Evolutionary conservation across 805 yeast species (phyloP), one percentile per base, ranked within the genome.

Genomic region (Metschnikowia dekortorum): DNA sequence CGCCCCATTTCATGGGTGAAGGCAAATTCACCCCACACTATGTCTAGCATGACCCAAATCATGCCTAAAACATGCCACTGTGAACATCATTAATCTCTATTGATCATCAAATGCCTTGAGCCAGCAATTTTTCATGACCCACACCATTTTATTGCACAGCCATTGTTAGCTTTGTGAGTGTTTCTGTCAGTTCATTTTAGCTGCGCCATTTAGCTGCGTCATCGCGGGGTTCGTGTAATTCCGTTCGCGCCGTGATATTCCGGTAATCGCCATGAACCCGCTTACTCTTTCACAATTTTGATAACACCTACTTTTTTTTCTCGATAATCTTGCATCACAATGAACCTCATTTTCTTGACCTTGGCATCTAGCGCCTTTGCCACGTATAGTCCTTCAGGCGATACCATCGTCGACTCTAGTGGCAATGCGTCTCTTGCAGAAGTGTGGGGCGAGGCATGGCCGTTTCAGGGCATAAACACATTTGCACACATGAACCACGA

Each of bases 371-470:
- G 49, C 6, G 52, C 44, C 2, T 9, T 22, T 6, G 57, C 58
- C 4, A 39, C 45, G 7, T 47, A 51, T n/a, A 47, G 47, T 11
- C 45, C 37, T 11, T 11, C 30, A 1, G 55, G 31, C 4, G 47
- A 53, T 10, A 34, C 35, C 9, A 47, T 54, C 11, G 39, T 50
- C 39, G 44, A 39, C 43, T 36, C 45, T 16, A 37, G 14, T 5
- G 36, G 33, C 4, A 18, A 43, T 13, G 37, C 37, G 31, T 51
- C 59, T 1, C 67, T 85, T n/a, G 71, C 79, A 32, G 79, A 81
- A 9, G 68, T 80, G 52, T 87, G 94, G 94, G 91, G 86, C 4
- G 75, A 75, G 41, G 82, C 78, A 39, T 85, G 91, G 91, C 87
- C 86, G 6, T 83, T 82, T 57, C 77, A 77, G 51, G 89, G 88